Evolutionary conservation across 352 stramenopile genomes (phyloP).

Genomic region (Ochromonadaceae sp.): DNA sequence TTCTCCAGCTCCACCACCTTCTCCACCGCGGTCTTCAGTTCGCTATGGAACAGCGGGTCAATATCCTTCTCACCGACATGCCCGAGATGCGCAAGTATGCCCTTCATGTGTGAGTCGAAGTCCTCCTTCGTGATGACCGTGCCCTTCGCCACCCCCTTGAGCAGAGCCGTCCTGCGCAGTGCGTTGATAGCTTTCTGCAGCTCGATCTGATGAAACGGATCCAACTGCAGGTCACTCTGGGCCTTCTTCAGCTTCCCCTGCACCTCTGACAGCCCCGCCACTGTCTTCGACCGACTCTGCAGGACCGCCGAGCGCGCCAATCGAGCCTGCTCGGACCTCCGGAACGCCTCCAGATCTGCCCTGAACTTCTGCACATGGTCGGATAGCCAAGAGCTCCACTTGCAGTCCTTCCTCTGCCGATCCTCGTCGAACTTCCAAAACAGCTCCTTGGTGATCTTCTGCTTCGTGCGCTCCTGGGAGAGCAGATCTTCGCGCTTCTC

Average conservation of each 20-base stretch:
- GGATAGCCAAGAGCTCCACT: background rate
- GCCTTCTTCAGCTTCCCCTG: background rate
- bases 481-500: background rate
- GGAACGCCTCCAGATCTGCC: background rate
- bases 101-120: background rate
- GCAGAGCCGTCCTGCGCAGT: background rate
- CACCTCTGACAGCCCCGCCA: background rate
- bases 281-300: background rate
- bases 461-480: background rate
- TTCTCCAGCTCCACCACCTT: background rate
- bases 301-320: background rate
- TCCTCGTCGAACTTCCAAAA: background rate
- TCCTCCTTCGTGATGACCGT: slow-evolving; percentile 10
- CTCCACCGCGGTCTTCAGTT: background rate
- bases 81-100: background rate
- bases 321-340: background rate
- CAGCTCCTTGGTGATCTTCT: background rate
- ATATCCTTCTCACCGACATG: background rate
- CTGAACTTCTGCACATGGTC: background rate
- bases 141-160: background rate
- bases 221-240: background rate
- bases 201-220: background rate
- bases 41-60: background rate
- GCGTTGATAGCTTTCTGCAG: background rate
- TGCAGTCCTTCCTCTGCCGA: no score